These are phyloP conservation scores for Albizia julibrissin DNA, from an alignment of 306 rosid species.

Conservation along the genomic window DNA sequence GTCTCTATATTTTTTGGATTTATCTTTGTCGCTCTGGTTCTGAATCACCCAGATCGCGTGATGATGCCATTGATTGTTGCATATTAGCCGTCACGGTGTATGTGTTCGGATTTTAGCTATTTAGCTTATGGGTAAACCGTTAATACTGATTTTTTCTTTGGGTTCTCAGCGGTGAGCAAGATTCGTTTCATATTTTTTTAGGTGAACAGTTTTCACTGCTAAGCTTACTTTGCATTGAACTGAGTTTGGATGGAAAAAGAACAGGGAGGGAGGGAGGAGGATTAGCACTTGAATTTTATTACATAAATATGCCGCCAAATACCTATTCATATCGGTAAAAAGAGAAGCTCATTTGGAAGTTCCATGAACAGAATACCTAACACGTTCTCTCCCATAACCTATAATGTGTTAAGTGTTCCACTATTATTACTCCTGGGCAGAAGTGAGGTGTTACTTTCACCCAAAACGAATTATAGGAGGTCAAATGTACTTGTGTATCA, in stretches of 20 bases:
- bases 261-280: neutral
- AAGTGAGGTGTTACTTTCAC: neutral
- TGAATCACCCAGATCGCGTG: conserved; percentile 32
- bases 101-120: conserved; percentile 10
- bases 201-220: neutral
- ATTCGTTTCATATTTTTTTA: neutral
- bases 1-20: neutral
- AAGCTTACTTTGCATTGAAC: neutral
- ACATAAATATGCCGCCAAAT: neutral
- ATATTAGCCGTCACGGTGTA: neutral
- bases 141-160: conserved; percentile 17
- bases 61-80: conserved; percentile 17
- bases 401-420: neutral
- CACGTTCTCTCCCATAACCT: neutral
- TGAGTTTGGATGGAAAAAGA: neutral
- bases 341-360: neutral
- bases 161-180: conserved; percentile 13
- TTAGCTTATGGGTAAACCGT: conserved; percentile 8
- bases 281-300: neutral
- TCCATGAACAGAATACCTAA: neutral
- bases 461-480: neutral
- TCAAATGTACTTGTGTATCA: neutral
- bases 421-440: neutral
- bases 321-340: neutral
- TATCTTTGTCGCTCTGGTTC: conserved; percentile 22